A percentile compares a stretch with the other conserved stretches of the same genome.
Conservation (phyloP, 169 alveolate species). For the Miamiensis avidus region DNA sequence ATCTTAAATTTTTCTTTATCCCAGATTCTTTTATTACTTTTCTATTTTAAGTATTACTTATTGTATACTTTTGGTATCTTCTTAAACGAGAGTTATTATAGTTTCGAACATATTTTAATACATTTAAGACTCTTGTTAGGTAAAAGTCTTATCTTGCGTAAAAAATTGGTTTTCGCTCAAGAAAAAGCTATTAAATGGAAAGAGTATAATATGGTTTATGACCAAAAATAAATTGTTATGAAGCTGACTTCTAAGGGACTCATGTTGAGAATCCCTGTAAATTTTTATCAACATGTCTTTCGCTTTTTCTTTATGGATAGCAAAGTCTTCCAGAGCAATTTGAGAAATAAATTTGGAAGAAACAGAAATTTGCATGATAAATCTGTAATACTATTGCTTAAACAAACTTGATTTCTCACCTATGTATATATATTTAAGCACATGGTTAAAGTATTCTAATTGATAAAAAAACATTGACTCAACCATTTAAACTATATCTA, state of each 20-base stretch:
- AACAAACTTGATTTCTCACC: too few relatives aligned
- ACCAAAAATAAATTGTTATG: too few relatives aligned
- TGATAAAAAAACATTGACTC: neutral
- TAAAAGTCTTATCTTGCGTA: neutral
- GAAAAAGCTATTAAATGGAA: neutral
- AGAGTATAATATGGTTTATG: too few relatives aligned
- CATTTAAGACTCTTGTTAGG: neutral
- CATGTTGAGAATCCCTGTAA: too few relatives aligned
- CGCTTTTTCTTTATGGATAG: neutral
- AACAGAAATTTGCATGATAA: neutral
- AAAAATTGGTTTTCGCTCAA: neutral
- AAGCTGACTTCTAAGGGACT: too few relatives aligned
- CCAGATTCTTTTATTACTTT: neutral
- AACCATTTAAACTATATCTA: neutral
- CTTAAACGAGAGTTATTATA: neutral
- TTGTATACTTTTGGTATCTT: too few relatives aligned
- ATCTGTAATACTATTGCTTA: too few relatives aligned
- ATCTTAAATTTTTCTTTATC: too few relatives aligned
- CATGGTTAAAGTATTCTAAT: neutral
- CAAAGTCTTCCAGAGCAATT: too few relatives aligned
- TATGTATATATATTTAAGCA: too few relatives aligned
- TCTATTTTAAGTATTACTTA: neutral
- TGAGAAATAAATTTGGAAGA: neutral
- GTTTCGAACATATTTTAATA: too few relatives aligned
- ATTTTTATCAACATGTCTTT: neutral